Conservation (phyloP, 73 alveolate species). For the Tetrahymena elliotti region DNA sequence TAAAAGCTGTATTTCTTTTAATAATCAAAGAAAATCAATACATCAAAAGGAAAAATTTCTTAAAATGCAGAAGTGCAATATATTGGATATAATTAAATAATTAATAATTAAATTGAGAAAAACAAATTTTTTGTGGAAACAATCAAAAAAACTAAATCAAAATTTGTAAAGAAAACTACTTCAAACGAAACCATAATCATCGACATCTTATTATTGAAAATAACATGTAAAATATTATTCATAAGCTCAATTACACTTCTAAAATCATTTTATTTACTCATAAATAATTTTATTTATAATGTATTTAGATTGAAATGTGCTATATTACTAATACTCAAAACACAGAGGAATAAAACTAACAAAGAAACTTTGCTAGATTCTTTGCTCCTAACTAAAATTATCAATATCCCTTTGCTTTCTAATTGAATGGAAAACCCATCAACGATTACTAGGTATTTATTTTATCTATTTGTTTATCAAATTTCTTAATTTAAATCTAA, state of each 20-base stretch:
- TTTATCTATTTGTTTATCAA: no score
- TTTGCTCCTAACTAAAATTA: neutral
- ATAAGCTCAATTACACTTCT: neutral
- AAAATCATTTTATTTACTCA: neutral
- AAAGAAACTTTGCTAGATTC: neutral
- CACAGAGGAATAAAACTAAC: neutral
- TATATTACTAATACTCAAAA: neutral
- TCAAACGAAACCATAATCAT: neutral
- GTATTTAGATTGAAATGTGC: neutral
- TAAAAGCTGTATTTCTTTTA: neutral
- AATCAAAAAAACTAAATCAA: neutral
- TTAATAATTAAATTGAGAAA: neutral
- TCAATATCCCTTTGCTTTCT: neutral
- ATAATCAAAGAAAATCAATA: neutral
- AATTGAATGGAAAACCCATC: neutral
- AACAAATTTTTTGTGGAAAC: neutral
- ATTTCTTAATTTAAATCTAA: neutral
- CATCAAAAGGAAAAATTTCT: neutral
- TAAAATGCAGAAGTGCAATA: neutral
- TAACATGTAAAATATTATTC: neutral
- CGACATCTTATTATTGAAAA: neutral
- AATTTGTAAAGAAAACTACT: neutral
- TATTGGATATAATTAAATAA: neutral
- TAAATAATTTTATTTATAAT: no score
- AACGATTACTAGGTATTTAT: neutral